Conservation (phyloP, 345 rosid species). For the Populus alba region DNA sequence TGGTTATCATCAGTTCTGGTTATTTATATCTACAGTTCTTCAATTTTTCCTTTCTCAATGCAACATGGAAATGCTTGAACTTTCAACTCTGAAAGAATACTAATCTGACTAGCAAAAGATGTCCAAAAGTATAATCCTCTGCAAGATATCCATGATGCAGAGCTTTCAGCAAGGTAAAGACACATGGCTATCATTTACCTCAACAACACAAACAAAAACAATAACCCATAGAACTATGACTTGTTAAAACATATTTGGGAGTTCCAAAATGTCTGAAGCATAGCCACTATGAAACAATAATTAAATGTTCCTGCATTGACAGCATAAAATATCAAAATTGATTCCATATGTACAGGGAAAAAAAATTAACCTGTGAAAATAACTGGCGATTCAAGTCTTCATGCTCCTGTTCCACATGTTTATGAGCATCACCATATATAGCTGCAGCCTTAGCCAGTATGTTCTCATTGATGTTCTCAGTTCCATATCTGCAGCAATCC, state of each 20-base stretch:
- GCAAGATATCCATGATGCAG: neutral
- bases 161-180: neutral
- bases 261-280: neutral
- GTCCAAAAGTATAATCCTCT: neutral
- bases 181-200: neutral
- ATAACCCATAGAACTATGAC: neutral
- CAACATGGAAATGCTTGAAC: neutral
- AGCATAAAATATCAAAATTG: neutral
- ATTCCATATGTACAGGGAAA: neutral
- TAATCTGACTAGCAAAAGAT: neutral
- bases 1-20: neutral
- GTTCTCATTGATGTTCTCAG: conserved; percentile 76
- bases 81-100: neutral
- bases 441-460: conserved; percentile 87
- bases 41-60: neutral
- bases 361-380: conserved; percentile 63
- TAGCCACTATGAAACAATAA: neutral
- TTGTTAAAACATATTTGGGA: neutral
- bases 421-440: conserved; percentile 83
- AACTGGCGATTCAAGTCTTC: conserved; percentile 71
- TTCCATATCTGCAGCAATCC: conserved; percentile 81
- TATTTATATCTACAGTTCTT: neutral
- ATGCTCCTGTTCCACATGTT: conserved; percentile 86
- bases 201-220: neutral
- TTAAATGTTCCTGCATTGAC: neutral